A percentile compares a stretch with the other conserved stretches of the same genome.
These are phyloP conservation scores for Botryotinia convoluta DNA, from an alignment of 2,329 filamentous ascomycete species.

Conservation along the genomic window DNA sequence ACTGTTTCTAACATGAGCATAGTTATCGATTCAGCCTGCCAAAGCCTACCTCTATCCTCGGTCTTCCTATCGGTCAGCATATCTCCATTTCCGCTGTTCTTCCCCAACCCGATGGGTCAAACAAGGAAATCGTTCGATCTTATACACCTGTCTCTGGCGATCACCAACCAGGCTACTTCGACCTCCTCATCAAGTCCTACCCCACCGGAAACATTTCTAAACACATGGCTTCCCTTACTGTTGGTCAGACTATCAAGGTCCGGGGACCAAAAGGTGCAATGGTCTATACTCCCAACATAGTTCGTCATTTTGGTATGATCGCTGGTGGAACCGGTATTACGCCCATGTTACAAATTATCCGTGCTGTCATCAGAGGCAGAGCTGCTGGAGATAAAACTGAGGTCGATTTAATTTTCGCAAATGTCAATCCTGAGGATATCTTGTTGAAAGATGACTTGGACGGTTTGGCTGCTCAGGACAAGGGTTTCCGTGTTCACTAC, in stretches of 20 bases:
- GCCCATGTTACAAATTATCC: slow-evolving; percentile 95
- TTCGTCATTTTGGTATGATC: slow-evolving; percentile 95
- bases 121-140: slow-evolving; percentile 83
- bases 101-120: slow-evolving; percentile 61
- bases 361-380: slow-evolving; percentile 81
- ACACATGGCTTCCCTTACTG: slow-evolving; percentile 76
- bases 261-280: slow-evolving; percentile 96
- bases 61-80: slow-evolving; percentile 97
- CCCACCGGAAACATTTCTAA: slow-evolving; percentile 96
- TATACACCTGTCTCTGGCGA: slow-evolving; percentile 92
- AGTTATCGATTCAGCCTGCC: slow-evolving; percentile 94
- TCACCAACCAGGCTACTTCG: slow-evolving; percentile 86
- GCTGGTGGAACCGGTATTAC: slow-evolving; percentile 97
- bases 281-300: slow-evolving; percentile 96
- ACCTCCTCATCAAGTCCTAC: slow-evolving; percentile 97
- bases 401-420: slow-evolving; percentile 94
- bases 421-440: slow-evolving; percentile 90
- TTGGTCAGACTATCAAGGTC: slow-evolving; percentile 87
- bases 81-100: slow-evolving; percentile 89
- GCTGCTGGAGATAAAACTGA: slow-evolving; percentile 78
- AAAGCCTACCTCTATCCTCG: slow-evolving; percentile 73
- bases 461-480: slow-evolving; percentile 70
- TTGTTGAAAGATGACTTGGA: slow-evolving; percentile 91
- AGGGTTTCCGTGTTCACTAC: slow-evolving; percentile 84
- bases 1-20: slow-evolving; percentile 8